These are phyloP conservation scores for Erythrophleum fordii DNA, from an alignment of 306 rosid species.

Conservation along the genomic window DNA sequence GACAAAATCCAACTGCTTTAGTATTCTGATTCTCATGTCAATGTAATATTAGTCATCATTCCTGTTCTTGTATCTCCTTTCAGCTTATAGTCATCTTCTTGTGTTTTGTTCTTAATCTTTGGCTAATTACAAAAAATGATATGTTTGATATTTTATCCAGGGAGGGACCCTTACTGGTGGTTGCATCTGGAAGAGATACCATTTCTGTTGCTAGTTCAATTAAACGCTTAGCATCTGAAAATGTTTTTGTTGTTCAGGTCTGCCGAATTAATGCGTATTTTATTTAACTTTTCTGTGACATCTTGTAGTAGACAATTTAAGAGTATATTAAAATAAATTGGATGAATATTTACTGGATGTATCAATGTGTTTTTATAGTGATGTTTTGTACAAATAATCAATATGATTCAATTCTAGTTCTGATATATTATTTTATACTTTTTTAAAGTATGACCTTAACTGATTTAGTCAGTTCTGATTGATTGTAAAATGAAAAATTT, in stretches of 20 bases:
- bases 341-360: constrained; percentile 4
- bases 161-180: constrained; percentile 92
- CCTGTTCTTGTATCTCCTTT: constrained; percentile 20
- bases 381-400: constrained; percentile 6
- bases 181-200: constrained; percentile 93
- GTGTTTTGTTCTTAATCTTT: not conserved
- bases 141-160: constrained; percentile 49
- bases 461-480: constrained; percentile 2
- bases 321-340: constrained; percentile 5
- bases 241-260: constrained; percentile 91
- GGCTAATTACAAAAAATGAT: constrained; percentile 14
- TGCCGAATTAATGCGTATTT: constrained; percentile 37
- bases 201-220: constrained; percentile 82
- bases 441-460: not conserved
- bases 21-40: constrained; percentile 4
- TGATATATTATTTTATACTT: not conserved
- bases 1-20: constrained; percentile 17
- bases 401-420: constrained; percentile 14
- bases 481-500: constrained; percentile 9
- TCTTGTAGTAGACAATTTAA: constrained; percentile 28
- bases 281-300: constrained; percentile 12
- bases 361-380: constrained; percentile 5
- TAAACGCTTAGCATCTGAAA: constrained; percentile 72
- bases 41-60: constrained; percentile 15
- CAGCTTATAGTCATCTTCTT: not conserved